These are phyloP conservation scores for Kwoniella heveanensis DNA, from an alignment of 768 basidiomycete genomes.

Conservation along the genomic window DNA sequence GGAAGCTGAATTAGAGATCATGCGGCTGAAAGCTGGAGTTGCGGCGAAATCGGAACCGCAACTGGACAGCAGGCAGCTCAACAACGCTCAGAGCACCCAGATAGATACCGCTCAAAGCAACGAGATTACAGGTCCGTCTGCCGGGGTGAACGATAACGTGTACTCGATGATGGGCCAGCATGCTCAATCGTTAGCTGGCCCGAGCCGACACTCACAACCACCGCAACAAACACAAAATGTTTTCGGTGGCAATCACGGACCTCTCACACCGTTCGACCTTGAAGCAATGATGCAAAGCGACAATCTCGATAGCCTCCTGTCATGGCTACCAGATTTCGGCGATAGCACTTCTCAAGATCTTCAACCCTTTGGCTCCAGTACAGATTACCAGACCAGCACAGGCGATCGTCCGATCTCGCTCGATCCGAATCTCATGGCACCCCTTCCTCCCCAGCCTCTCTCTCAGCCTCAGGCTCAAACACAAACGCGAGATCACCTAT, in stretches of 20 bases:
- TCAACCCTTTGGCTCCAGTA: conserved; percentile 1
- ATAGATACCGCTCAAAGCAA: not conserved
- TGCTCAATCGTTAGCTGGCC: not conserved
- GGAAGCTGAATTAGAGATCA: conserved; percentile 49
- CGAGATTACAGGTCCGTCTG: not conserved
- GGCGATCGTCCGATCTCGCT: conserved; percentile 3
- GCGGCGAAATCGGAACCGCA: conserved; percentile 7
- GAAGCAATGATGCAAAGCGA: conserved; percentile 39
- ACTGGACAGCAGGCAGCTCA: not conserved
- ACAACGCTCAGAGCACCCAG: not conserved
- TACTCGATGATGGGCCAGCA: not conserved
- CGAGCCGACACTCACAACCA: not conserved
- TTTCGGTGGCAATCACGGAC: not conserved
- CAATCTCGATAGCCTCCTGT: conserved; percentile 39
- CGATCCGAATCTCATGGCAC: not conserved
- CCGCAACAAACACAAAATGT: not conserved
- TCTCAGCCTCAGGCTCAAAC: not conserved
- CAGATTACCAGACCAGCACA: not conserved
- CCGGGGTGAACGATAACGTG: not conserved
- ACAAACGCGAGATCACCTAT: not conserved
- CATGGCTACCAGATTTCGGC: conserved; percentile 45
- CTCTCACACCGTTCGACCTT: conserved; percentile 37
- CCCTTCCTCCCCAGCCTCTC: not conserved
- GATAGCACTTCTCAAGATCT: conserved; percentile 8
- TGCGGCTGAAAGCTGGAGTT: conserved; percentile 29